These are phyloP conservation scores for Citrullus mucosospermus DNA, from an alignment of 306 rosid genomes.

Conservation along the genomic window DNA sequence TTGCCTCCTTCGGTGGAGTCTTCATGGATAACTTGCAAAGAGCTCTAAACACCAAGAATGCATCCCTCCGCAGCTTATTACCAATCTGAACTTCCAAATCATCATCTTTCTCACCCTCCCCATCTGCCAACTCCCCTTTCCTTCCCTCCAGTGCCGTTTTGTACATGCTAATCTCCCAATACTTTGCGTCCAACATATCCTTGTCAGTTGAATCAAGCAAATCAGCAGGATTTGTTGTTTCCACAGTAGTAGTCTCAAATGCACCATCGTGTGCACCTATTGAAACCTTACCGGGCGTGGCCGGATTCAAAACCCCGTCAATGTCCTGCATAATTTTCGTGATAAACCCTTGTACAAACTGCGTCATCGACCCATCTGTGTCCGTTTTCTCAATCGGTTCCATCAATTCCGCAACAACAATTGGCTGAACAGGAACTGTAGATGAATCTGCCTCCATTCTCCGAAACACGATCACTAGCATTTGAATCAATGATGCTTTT, in stretches of 20 bases:
- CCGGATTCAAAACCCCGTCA: constrained; percentile 85
- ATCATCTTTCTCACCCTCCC: constrained; percentile 85
- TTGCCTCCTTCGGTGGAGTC: constrained; percentile 88
- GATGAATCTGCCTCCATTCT: constrained; percentile 99
- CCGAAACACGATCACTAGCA: constrained; percentile 91
- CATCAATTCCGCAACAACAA: constrained; percentile 94
- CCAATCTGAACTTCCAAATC: constrained; percentile 99
- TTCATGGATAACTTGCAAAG: constrained; percentile 96
- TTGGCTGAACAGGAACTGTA: constrained; percentile 86
- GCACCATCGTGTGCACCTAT: constrained; percentile 89
- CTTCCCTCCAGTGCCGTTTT: constrained; percentile 97
- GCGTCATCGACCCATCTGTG: constrained; percentile 55
- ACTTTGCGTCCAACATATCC: constrained; percentile 98
- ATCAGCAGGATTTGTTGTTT: constrained; percentile 90
- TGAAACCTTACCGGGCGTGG: constrained; percentile 43
- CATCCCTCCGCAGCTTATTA: constrained; percentile 88
- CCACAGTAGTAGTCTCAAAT: constrained; percentile 83
- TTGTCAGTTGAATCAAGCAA: constrained; percentile 95
- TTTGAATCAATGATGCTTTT: constrained; percentile 89
- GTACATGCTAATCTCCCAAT: constrained; percentile 99
- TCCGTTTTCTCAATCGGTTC: constrained; percentile 71
- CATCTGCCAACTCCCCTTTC: constrained; percentile 86
- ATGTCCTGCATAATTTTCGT: constrained; percentile 93
- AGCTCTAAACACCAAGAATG: constrained; percentile 90
- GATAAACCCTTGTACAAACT: constrained; percentile 93